Evolutionary conservation across 139 green algal species (phyloP).

Genomic region (Edaphochlamys debaryana): DNA sequence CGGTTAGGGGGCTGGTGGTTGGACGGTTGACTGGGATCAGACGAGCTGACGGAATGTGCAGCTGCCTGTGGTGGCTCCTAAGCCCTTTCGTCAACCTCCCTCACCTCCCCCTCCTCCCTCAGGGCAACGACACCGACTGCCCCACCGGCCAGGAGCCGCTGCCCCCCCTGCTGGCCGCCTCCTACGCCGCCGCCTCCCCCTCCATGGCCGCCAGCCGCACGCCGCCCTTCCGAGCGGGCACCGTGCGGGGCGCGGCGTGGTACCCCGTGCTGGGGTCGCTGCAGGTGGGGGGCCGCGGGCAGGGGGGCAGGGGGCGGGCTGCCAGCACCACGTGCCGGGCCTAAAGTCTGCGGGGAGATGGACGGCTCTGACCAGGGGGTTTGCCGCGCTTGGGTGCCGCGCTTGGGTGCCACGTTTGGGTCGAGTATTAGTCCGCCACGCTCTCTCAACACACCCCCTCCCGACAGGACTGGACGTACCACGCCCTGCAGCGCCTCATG

Average conservation of each 20-base stretch:
- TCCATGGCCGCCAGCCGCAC: neutral
- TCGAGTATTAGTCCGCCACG: neutral
- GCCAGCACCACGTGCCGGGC: neutral
- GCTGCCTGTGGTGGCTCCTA: no score
- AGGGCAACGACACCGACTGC: neutral
- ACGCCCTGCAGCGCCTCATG: conserved; percentile 10
- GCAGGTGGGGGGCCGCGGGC: conserved; percentile 3
- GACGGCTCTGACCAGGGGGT: no score
- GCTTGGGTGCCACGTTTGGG: no score
- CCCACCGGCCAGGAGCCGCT: conserved; percentile 9
- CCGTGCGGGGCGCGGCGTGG: conserved; percentile 13
- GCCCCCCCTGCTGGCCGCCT: neutral
- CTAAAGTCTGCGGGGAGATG: neutral
- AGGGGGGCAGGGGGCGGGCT: no score
- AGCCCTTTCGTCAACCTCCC: no score
- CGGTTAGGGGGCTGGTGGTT: no score
- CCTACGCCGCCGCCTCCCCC: conserved; percentile 1
- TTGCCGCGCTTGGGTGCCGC: no score
- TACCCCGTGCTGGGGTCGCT: conserved; percentile 36
- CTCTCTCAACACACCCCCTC: neutral
- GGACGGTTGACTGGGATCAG: no score
- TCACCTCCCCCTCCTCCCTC: no score
- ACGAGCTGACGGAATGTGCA: no score
- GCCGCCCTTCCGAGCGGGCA: conserved; percentile 16
- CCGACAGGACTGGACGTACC: conserved; percentile 49